Evolutionary conservation across 176 grass and related monocot genomes (phyloP).

Genomic region (Urochloa ruziziensis): DNA sequence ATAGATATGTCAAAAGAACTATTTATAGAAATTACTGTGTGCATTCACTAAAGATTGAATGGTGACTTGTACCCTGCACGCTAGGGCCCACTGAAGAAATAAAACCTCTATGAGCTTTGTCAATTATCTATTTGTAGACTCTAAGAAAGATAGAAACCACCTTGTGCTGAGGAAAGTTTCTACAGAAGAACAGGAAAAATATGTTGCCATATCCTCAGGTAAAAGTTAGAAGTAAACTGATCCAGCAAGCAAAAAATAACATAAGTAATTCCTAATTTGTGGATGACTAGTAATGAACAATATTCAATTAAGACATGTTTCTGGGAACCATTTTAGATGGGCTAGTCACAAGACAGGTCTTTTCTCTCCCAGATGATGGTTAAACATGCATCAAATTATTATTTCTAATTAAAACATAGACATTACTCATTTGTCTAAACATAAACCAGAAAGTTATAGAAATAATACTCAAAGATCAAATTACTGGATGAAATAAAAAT

Average conservation of each 20-base stretch:
- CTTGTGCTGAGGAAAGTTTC: neutral
- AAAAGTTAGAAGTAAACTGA: neutral
- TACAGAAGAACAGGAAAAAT: conserved; percentile 14
- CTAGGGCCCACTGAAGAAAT: neutral
- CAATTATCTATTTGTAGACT: neutral
- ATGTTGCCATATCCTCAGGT: neutral
- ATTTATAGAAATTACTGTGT: neutral
- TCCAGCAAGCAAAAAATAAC: neutral
- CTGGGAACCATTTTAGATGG: neutral
- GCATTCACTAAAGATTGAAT: neutral
- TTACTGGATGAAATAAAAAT: neutral
- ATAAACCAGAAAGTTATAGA: neutral
- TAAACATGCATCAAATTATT: conserved; percentile 4
- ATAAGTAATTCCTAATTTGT: neutral
- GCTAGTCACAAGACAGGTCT: neutral
- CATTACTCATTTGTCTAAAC: neutral
- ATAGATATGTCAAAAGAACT: neutral
- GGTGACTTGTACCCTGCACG: neutral
- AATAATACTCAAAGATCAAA: conserved; percentile 15
- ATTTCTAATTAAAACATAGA: neutral
- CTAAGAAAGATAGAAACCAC: neutral
- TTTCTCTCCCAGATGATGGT: neutral
- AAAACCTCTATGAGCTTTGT: neutral
- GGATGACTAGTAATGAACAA: neutral
- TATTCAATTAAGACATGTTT: neutral